phyloP scores from a whole-genome alignment of 192 early-diverging fungal genomes.

The Backusella westeae region DNA sequence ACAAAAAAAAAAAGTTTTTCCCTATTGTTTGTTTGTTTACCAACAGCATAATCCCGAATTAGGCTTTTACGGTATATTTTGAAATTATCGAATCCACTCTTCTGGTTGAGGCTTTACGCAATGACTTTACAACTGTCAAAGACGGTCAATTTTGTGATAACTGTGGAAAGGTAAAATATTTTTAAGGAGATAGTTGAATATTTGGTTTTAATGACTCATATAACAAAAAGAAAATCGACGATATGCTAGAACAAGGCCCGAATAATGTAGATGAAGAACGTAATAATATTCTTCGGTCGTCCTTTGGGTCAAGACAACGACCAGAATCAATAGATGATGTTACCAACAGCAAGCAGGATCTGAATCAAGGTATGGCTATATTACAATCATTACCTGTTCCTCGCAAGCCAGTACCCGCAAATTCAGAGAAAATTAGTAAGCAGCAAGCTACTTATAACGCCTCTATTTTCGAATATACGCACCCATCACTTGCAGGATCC shows the following conservation, averaged over 20 bases:
- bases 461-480: neutral
- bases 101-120: constrained; percentile 32
- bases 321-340: neutral
- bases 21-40: neutral
- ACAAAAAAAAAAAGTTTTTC: neutral
- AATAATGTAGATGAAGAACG: neutral
- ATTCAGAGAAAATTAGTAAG: neutral
- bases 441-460: neutral
- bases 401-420: neutral
- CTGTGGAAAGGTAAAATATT: constrained; percentile 17
- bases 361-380: neutral
- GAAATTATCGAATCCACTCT: constrained; percentile 34
- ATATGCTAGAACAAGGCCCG: neutral
- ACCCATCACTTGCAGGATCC: neutral
- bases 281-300: neutral
- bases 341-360: neutral
- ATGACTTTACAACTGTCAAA: neutral
- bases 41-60: neutral
- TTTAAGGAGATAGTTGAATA: neutral
- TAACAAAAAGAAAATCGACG: neutral
- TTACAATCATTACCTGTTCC: neutral
- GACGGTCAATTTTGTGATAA: constrained; percentile 19
- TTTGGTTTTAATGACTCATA: neutral
- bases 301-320: neutral
- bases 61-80: constrained; percentile 35